Evolutionary conservation across 108 stramenopile genomes (phyloP), one percentile per base, ranked within the genome.

Genomic region (Cyclotella atomus): DNA sequence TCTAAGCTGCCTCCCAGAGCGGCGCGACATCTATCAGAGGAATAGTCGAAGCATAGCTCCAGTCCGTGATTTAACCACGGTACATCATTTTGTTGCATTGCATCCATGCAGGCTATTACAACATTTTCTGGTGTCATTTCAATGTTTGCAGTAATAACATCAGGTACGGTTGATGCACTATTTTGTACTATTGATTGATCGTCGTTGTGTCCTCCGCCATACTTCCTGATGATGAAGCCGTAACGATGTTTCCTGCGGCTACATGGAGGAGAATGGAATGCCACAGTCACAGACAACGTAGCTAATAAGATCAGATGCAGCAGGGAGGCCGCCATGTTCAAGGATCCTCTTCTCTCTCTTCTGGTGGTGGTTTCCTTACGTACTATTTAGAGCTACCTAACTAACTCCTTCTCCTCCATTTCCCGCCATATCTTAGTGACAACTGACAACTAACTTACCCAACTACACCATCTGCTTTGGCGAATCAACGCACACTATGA

Each of bases 21-120:
- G 30, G 88, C 89, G 5, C 89, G 81, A 44, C 88, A 89, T 45
- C 79, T 60, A 68, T 93, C 92, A 24, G 85, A 87, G n/a, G 83
- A 79, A 77, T 85, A 93, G 28, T 86, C 70, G 34, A 80, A 93
- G 65, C 92, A 93, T n/a, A 85, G 66, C 55, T 86, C 85, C 1
- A 91, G 67, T 23, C 86, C 84, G 2, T 74, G 47, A 71, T 90
- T 84, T 24, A 33, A 52, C 24, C 65, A 65, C 29, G 85, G 85
- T 14, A 20, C 46, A 34, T 76, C 76, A 65, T 85, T 84, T 32
- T 77, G 53, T 43, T 65, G 67, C 49, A 90, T 53, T 45, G 67
- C 72, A 45, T 82, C 68, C 85, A 90, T 86, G 73, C 89, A 90
- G 6, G 73, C 66, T 32, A 68, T 53, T 1, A 88, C 87, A 44